These are phyloP conservation scores for Byssothecium circinans DNA, from an alignment of 2,329 filamentous ascomycete species.

Conservation along the genomic window DNA sequence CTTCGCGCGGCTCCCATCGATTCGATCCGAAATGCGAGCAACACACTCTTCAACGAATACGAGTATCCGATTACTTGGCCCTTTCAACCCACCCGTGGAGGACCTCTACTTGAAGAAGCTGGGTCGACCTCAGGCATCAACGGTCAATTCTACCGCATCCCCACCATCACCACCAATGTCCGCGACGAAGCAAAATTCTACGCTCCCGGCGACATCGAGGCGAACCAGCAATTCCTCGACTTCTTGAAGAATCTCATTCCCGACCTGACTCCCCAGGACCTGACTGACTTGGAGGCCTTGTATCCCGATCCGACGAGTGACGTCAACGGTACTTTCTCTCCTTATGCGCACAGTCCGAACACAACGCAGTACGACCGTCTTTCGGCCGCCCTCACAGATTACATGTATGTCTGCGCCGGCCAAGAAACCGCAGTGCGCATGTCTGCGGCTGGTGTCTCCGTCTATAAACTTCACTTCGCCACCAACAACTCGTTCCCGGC, in stretches of 20 bases:
- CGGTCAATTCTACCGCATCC: constrained; percentile 27
- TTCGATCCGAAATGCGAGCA: constrained; percentile 41
- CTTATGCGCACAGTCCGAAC: constrained; percentile 47
- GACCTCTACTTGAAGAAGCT: constrained; percentile 47
- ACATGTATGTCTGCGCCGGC: constrained; percentile 49
- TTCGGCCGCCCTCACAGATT: constrained; percentile 47
- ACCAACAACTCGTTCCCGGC: constrained; percentile 25
- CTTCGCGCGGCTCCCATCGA: constrained; percentile 42
- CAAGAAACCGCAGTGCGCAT: constrained; percentile 50
- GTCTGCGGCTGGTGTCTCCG: constrained; percentile 35
- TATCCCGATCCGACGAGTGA: constrained; percentile 29
- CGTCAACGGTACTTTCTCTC: constrained; percentile 14
- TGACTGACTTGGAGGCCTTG: constrained; percentile 19
- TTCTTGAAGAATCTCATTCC: constrained; percentile 26
- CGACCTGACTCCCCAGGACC: constrained; percentile 16
- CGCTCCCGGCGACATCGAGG: constrained; percentile 26
- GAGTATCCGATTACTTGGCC: constrained; percentile 49
- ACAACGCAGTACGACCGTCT: constrained; percentile 50
- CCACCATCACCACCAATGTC: constrained; percentile 36
- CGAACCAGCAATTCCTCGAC: constrained; percentile 40
- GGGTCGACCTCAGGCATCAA: constrained; percentile 41
- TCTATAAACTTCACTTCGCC: constrained; percentile 24
- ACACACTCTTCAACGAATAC: constrained; percentile 38
- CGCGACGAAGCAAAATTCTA: constrained; percentile 35
- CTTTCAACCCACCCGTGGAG: constrained; percentile 50